A percentile compares a stretch with the other conserved stretches of the same genome.
phyloP scores from a whole-genome alignment of 2,329 filamentous ascomycete genomes.

The Fusarium xylarioides region DNA sequence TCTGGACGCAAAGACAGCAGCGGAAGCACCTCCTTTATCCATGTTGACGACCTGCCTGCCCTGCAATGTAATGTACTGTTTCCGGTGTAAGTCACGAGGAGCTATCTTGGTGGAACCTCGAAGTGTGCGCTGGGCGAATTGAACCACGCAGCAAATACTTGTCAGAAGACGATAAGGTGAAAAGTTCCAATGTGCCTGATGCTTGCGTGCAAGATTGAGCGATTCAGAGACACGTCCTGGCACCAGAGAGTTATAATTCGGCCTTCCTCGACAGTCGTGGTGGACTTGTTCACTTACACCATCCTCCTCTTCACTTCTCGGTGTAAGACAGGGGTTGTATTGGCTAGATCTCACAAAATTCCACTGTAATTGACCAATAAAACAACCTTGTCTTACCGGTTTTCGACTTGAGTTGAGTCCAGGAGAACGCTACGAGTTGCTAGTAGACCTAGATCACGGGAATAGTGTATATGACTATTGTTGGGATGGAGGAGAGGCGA shows the following conservation, averaged over 20 bases:
- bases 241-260: slow-evolving; percentile 53
- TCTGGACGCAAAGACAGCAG: slow-evolving; percentile 40
- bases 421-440: slow-evolving; percentile 21
- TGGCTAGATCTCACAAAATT: slow-evolving; percentile 34
- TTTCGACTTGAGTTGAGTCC: slow-evolving; percentile 23
- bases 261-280: slow-evolving; percentile 48
- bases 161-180: slow-evolving; percentile 52
- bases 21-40: slow-evolving; percentile 43
- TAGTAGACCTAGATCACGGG: slow-evolving; percentile 14
- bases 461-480: slow-evolving; percentile 21
- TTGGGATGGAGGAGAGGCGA: slow-evolving; percentile 8
- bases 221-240: slow-evolving; percentile 51
- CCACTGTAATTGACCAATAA: slow-evolving; percentile 43
- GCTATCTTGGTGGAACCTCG: slow-evolving; percentile 54
- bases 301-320: slow-evolving; percentile 37
- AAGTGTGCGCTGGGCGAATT: slow-evolving; percentile 49
- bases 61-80: slow-evolving; percentile 36
- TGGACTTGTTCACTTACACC: slow-evolving; percentile 52
- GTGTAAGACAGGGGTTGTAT: slow-evolving; percentile 37
- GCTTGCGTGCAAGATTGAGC: slow-evolving; percentile 52
- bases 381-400: slow-evolving; percentile 43
- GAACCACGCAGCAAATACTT: slow-evolving; percentile 48
- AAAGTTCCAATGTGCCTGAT: slow-evolving; percentile 52
- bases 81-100: slow-evolving; percentile 52
- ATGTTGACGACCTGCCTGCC: slow-evolving; percentile 46